Percentiles rank a stretch among this genome's conserved stretches.
Conservation (phyloP, 441 rosid genomes). For the Dalechampia spathulata region DNA sequence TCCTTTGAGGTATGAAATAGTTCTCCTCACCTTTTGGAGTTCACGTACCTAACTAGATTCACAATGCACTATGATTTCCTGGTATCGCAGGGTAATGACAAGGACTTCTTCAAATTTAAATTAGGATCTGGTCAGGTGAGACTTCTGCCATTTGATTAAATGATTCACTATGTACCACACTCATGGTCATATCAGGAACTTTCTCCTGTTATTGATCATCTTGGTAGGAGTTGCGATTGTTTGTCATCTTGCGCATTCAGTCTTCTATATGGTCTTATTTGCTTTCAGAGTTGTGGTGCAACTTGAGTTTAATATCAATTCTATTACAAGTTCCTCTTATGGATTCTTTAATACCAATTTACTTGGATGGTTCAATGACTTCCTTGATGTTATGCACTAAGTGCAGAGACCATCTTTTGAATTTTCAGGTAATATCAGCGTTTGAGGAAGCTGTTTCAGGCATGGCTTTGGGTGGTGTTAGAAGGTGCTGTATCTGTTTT, state of each 20-base stretch:
- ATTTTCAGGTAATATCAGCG: conserved; percentile 84
- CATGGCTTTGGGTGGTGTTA: conserved; percentile 81
- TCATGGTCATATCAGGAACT: too few relatives aligned
- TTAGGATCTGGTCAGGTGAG: conserved; percentile 70
- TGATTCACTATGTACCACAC: too few relatives aligned
- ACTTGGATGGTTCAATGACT: not conserved
- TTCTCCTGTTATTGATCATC: too few relatives aligned
- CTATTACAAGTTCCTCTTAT: too few relatives aligned
- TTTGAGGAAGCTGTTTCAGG: conserved; percentile 95
- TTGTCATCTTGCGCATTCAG: too few relatives aligned
- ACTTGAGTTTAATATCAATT: too few relatives aligned
- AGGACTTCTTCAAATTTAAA: conserved; percentile 75
- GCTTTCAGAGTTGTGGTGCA: too few relatives aligned
- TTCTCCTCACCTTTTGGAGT: conserved; percentile 9
- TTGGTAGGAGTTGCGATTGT: too few relatives aligned
- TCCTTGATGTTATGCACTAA: not conserved
- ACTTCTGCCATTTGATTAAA: not conserved
- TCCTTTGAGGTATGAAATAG: conserved; percentile 67
- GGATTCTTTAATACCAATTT: too few relatives aligned
- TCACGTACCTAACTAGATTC: conserved; percentile 2
- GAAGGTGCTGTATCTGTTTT: conserved; percentile 58
- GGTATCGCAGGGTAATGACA: conserved; percentile 69
- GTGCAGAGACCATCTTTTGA: conserved; percentile 7
- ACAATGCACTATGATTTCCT: conserved; percentile 11
- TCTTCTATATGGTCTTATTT: too few relatives aligned